These are phyloP conservation scores for Lenwebbia sp. DNA, from an alignment of 345 rosid species.

Conservation along the genomic window DNA sequence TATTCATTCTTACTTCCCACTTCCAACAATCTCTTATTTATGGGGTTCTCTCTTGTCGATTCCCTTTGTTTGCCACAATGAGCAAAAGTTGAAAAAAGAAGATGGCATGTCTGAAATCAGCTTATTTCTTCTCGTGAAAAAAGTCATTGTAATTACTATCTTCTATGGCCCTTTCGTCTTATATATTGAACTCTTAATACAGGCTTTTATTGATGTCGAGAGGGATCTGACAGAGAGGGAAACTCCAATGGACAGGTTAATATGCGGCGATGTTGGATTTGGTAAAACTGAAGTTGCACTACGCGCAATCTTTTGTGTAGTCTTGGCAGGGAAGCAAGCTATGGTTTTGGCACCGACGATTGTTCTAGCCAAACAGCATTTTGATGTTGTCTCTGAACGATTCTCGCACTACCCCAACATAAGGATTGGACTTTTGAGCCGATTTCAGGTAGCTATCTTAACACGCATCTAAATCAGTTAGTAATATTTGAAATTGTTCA, in stretches of 20 bases:
- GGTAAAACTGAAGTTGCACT: slow-evolving; percentile 97
- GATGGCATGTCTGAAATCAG: background rate
- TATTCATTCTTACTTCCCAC: background rate
- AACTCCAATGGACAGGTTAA: slow-evolving; percentile 95
- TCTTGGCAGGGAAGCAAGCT: slow-evolving; percentile 88
- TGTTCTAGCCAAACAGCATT: slow-evolving; percentile 94
- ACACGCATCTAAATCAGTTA: background rate
- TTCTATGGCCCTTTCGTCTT: slow-evolving; percentile 1
- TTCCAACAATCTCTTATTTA: background rate
- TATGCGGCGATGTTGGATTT: slow-evolving; percentile 97
- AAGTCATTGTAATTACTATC: background rate
- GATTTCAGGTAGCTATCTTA: slow-evolving; percentile 66
- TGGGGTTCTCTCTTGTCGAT: background rate
- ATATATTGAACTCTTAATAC: slow-evolving; percentile 16
- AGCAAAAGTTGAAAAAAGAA: background rate
- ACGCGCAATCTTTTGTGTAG: slow-evolving; percentile 81
- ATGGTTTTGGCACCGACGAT: slow-evolving; percentile 96
- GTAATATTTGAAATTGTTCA: background rate
- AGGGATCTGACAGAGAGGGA: slow-evolving; percentile 83
- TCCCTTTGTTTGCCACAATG: background rate
- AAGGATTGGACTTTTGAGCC: slow-evolving; percentile 78
- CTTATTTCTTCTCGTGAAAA: background rate
- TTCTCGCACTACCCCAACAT: slow-evolving; percentile 51
- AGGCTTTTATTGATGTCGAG: slow-evolving; percentile 94
- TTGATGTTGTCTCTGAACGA: slow-evolving; percentile 70